Percentiles rank a stretch among this genome's conserved stretches.
These are phyloP conservation scores for Saprolegnia parasitica DNA, from an alignment of 352 stramenopile genomes.

Conservation along the genomic window DNA sequence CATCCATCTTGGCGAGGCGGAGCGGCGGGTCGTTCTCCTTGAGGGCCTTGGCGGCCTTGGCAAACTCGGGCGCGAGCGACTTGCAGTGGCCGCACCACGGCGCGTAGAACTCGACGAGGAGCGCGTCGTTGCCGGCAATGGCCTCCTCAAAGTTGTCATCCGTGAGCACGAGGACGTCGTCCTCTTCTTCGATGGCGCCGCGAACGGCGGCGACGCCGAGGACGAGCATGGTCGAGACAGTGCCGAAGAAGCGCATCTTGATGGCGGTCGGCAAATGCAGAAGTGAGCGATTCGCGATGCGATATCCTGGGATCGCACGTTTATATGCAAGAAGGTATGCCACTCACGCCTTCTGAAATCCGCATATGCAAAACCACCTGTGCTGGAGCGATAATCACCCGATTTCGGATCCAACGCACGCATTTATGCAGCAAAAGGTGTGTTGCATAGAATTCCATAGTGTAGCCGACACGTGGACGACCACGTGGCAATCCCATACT, in stretches of 20 bases:
- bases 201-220: slow-evolving; percentile 18
- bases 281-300: not conserved
- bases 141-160: slow-evolving; percentile 90
- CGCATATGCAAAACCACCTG: not conserved
- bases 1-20: slow-evolving; percentile 86
- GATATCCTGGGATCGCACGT: not conserved
- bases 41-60: slow-evolving; percentile 76
- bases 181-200: slow-evolving; percentile 60
- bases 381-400: not conserved
- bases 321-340: slow-evolving; percentile 1
- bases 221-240: slow-evolving; percentile 15
- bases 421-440: slow-evolving; percentile 1
- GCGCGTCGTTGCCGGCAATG: slow-evolving; percentile 70
- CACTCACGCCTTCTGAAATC: slow-evolving; percentile 5
- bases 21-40: slow-evolving; percentile 68
- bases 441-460: slow-evolving; percentile 21
- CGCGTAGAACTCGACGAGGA: slow-evolving; percentile 91
- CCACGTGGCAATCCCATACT: slow-evolving; percentile 16
- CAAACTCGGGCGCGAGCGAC: slow-evolving; percentile 81
- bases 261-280: slow-evolving; percentile 14
- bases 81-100: slow-evolving; percentile 91
- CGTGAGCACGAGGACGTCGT: slow-evolving; percentile 88
- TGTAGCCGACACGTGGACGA: slow-evolving; percentile 20
- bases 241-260: slow-evolving; percentile 21
- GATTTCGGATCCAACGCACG: not conserved